Base-by-base conservation (phyloP, 2,329 filamentous ascomycete genomes). In the Epichloe elymi region DNA sequence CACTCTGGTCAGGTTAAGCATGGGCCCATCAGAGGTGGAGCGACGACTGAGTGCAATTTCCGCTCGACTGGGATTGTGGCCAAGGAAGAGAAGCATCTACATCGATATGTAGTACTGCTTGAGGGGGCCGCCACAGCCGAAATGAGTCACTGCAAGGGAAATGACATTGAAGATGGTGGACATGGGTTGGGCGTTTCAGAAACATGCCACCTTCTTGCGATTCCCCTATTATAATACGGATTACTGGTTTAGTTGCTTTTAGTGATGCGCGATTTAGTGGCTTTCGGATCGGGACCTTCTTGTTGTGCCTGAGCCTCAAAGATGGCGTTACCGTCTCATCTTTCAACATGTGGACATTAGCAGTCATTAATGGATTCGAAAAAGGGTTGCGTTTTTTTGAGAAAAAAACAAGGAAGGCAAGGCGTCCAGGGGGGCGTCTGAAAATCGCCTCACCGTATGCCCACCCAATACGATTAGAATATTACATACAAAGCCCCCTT, bases 391-490 rank as follows among this genome's bases (percentile, higher is more conserved):
- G 20, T 52, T 52, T 52, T 52, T 36, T n/a, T 4, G 5, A 49
- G 15, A 23, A 51, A 54, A 42, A 0, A 30, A 8, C 2, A 30
- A 30, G 3, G 6, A 26, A 7, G 7, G 26, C 53, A 51, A 30
- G 30, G 1, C 30, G 0, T 30, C 26, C 30, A 30, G 10, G 26
- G 30, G 30, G 7, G 30, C 3, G 8, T 11, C 8, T 10, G 30
- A 2, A 11, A 10, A 30, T 30, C 1, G 10, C 30, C 30, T 30
- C 30, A 4, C 10, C 30, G 53, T 57, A 57, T 58, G 56, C 62
- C 59, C 51, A 43, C 26, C 48, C 49, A 55, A 59, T 63, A 59
- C 60, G 54, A 74, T 74, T 75, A 74, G 67, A 72, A 72, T 58
- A 70, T 73, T 73, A 30, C 65, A 61, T 70, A 72, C 64, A 67